phyloP scores from a whole-genome alignment of 768 basidiomycete species.

The Lyophyllum atratum region DNA sequence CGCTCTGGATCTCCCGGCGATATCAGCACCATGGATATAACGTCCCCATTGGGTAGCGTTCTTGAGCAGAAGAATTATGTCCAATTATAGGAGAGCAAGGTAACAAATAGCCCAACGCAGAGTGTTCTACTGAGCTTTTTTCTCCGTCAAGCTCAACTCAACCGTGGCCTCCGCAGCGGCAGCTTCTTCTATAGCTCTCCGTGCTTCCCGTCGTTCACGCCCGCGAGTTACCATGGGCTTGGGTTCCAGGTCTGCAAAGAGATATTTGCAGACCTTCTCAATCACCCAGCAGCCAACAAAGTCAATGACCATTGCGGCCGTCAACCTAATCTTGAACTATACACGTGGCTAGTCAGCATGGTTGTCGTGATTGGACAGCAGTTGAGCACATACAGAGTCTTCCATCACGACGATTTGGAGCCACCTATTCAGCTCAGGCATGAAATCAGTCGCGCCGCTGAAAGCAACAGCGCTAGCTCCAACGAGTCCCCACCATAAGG shows the following conservation, averaged over 20 bases:
- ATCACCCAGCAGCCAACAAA: conserved; percentile 87
- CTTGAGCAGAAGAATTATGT: background rate
- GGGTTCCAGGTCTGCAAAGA: conserved; percentile 89
- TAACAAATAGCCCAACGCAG: background rate
- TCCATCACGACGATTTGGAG: conserved; percentile 96
- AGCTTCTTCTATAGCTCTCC: conserved; percentile 41
- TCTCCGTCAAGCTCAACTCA: conserved; percentile 15
- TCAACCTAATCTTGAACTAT: conserved; percentile 85
- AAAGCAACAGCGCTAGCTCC: conserved; percentile 91
- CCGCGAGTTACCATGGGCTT: conserved; percentile 84
- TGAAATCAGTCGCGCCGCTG: conserved; percentile 89
- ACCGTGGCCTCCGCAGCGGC: conserved; percentile 3
- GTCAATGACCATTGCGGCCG: conserved; percentile 81
- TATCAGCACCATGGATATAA: too few species aligned
- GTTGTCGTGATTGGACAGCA: background rate
- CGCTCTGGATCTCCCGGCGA: too few species aligned
- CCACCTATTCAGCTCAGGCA: conserved; percentile 96
- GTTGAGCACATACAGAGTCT: conserved; percentile 51
- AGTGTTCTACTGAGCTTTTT: conserved; percentile 21
- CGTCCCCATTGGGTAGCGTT: too few species aligned
- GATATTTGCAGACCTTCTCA: conserved; percentile 77
- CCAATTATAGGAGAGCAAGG: conserved; percentile 2
- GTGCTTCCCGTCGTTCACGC: conserved; percentile 74
- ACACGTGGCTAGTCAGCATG: background rate
- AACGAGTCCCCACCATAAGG: conserved; percentile 91